These are phyloP conservation scores for Ascochyta clinopodiicola DNA, from an alignment of 2,329 filamentous ascomycete genomes.

Conservation along the genomic window DNA sequence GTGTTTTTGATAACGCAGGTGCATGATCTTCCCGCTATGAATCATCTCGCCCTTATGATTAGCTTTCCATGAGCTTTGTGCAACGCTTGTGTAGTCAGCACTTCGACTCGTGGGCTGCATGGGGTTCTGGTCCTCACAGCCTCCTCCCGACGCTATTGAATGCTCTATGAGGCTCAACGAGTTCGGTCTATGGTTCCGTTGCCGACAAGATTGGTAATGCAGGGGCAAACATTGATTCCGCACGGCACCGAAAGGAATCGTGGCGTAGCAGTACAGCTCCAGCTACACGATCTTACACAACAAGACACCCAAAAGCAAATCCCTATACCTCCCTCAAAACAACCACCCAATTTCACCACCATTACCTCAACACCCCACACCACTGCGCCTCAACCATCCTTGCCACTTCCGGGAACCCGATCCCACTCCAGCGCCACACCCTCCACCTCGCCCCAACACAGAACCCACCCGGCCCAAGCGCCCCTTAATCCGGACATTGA, in stretches of 20 bases:
- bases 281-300: too few species aligned
- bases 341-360: too few species aligned
- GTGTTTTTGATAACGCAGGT: slow-evolving; percentile 3
- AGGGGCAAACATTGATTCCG: neutral
- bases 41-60: neutral
- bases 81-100: neutral
- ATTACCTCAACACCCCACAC: too few species aligned
- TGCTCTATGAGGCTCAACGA: neutral
- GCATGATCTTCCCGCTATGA: neutral
- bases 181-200: neutral
- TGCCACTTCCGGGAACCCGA: too few species aligned
- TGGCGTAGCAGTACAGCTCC: neutral
- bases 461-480: too few species aligned
- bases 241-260: too few species aligned
- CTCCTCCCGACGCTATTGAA: neutral
- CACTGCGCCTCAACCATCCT: too few species aligned
- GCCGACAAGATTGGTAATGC: neutral
- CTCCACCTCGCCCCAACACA: too few species aligned
- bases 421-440: too few species aligned
- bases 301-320: too few species aligned
- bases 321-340: too few species aligned
- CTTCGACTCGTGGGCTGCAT: neutral
- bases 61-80: neutral
- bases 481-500: too few species aligned
- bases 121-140: neutral